Base-by-base conservation (phyloP, 2,329 filamentous ascomycete species). In the Arthrobotrys musiformis region DNA sequence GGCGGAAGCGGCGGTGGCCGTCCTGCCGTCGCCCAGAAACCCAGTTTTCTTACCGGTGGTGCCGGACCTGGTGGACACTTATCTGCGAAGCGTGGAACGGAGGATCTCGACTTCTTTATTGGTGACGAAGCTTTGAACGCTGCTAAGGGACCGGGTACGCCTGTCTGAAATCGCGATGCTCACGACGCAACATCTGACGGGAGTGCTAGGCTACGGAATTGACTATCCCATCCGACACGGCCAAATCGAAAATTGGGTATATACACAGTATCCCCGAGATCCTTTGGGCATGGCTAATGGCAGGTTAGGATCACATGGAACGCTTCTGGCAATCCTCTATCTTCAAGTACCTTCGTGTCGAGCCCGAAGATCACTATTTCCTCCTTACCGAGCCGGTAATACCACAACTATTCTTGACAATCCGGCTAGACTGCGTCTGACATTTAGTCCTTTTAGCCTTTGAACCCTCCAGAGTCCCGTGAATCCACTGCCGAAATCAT, bases 241-340 rank as follows among this genome's bases (percentile, higher is more conserved):
- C 58, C 95, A 99, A 86, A 93, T 99, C 84, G 95, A 99, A 86
- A 98, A 99, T 84, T 99, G 95, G 95, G 92, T 95, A 86, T 70
- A 89, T 79, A 35, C 26, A 4, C 1, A n/a, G 1, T 13, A 26
- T 15, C 13, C n/a, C 15, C 33, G 13, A 33, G 35, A 42, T n/a
- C 15, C 15, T 70, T 73, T 40, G 58, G 13, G 79, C 79, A 66
- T 81, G 80, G 73, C 79, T 35, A 50, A 58, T 26, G n/a, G 13
- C 0, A 11, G 24, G 1, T 8, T 80, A 95, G 92, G 95, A 99
- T 85, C 93, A 97, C 82, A 99, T 99, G 95, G 95, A 99, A 85
- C 91, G 95, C 79, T 99, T 98, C 86, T 99, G 95, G 95, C 98
- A 96, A 80, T 98, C 98, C 86, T 99, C 95, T 79, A 99, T 99